phyloP scores from a whole-genome alignment of 805 yeast species.

The Candida ovalis region DNA sequence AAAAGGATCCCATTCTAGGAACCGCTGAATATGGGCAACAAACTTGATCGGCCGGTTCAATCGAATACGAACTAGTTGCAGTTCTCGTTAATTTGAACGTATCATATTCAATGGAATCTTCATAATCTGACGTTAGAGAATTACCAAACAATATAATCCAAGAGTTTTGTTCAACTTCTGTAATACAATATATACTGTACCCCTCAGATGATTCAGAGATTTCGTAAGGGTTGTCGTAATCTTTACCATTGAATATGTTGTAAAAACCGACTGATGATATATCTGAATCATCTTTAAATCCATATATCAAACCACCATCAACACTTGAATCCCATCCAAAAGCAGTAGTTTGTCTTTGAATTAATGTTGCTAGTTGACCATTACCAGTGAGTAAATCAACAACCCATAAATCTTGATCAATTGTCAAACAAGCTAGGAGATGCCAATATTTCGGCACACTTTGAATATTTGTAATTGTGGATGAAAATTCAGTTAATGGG shows the following conservation, averaged over 20 bases:
- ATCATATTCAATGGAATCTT: constrained; percentile 8
- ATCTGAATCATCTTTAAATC: neutral
- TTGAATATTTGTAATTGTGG: constrained; percentile 2
- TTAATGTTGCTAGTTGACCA: neutral
- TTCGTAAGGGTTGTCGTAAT: neutral
- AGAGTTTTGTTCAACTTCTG: constrained; percentile 3
- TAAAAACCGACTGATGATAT: neutral
- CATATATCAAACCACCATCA: neutral
- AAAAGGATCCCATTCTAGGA: constrained; percentile 44
- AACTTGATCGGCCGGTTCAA: constrained; percentile 30
- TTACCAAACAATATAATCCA: constrained; percentile 14
- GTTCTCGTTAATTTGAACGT: constrained; percentile 6
- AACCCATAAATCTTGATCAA: constrained; percentile 9
- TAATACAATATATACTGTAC: constrained; percentile 7
- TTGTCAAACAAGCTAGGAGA: constrained; percentile 7
- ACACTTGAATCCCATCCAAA: constrained; percentile 9
- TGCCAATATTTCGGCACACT: constrained; percentile 4
- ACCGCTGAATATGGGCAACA: constrained; percentile 46
- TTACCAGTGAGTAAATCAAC: constrained; percentile 1
- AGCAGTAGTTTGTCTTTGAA: constrained; percentile 7
- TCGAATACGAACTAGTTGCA: constrained; percentile 11
- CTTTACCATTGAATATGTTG: neutral
- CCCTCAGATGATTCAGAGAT: constrained; percentile 6
- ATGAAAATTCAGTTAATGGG: neutral
- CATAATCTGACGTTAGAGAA: constrained; percentile 9